These are phyloP conservation scores for Magnaporthiopsis incrustans DNA, from an alignment of 2,329 filamentous ascomycete species.

Conservation along the genomic window DNA sequence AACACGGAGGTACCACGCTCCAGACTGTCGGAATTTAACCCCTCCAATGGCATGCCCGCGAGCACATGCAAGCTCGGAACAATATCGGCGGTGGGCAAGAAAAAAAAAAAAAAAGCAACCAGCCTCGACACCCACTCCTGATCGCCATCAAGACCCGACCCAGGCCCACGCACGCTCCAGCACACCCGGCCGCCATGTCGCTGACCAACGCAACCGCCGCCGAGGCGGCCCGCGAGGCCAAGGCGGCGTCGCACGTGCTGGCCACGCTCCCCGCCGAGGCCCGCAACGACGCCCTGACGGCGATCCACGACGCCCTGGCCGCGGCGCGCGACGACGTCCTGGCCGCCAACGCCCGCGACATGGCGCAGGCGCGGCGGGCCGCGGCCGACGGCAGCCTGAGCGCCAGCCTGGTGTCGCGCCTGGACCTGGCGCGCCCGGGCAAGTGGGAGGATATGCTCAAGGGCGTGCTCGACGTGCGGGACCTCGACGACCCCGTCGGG, in stretches of 20 bases:
- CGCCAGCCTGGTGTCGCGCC: slow-evolving; percentile 74
- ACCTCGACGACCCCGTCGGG: slow-evolving; percentile 82
- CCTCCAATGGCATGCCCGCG: too few species aligned
- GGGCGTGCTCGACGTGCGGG: slow-evolving; percentile 82
- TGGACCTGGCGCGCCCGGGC: slow-evolving; percentile 77
- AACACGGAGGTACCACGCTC: too few species aligned
- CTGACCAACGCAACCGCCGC: slow-evolving; percentile 76
- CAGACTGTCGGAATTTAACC: too few species aligned
- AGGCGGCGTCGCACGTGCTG: slow-evolving; percentile 72
- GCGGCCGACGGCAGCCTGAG: slow-evolving; percentile 69
- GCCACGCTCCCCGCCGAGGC: slow-evolving; percentile 68
- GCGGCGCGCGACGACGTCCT: slow-evolving; percentile 68
- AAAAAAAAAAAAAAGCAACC: background rate
- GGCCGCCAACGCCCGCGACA: slow-evolving; percentile 76
- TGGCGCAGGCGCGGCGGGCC: slow-evolving; percentile 65
- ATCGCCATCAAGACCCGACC: background rate
- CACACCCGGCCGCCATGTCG: slow-evolving; percentile 53
- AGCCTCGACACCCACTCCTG: background rate
- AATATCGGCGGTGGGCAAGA: background rate
- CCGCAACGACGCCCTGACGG: slow-evolving; percentile 77
- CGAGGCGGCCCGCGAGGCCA: slow-evolving; percentile 70
- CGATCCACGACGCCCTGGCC: slow-evolving; percentile 70
- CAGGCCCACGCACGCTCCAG: background rate
- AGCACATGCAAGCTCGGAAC: too few species aligned
- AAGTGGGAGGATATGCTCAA: slow-evolving; percentile 98